phyloP scores from a whole-genome alignment of 306 rosid species.

The Acmispon strigosus region DNA sequence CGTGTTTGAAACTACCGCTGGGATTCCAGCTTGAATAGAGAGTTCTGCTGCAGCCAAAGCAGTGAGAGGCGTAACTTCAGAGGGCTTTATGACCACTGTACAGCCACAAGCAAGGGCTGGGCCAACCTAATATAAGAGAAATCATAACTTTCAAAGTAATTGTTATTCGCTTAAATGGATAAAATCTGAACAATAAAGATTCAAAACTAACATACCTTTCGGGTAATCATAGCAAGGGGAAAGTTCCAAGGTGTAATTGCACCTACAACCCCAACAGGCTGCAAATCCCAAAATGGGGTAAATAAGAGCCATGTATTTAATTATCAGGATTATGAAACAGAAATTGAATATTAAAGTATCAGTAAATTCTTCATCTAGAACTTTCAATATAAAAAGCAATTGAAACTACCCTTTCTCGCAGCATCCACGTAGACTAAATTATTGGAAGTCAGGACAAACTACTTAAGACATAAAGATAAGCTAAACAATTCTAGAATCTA shows the following conservation, averaged over 20 bases:
- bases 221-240: constrained; percentile 95
- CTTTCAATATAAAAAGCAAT: neutral
- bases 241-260: constrained; percentile 95
- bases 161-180: neutral
- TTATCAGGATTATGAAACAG: neutral
- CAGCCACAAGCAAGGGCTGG: constrained; percentile 99
- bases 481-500: neutral
- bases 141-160: constrained; percentile 4
- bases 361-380: constrained; percentile 10
- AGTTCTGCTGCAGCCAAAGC: constrained; percentile 99
- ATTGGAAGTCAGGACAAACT: neutral
- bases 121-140: constrained; percentile 65
- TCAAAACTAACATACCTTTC: constrained; percentile 53
- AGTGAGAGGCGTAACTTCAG: constrained; percentile 94
- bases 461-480: neutral
- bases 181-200: constrained; percentile 12
- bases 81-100: constrained; percentile 90
- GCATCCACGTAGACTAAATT: neutral
- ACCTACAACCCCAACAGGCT: constrained; percentile 99
- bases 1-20: constrained; percentile 50
- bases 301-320: neutral
- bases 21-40: constrained; percentile 93
- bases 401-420: neutral
- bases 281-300: constrained; percentile 24
- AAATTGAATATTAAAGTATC: neutral